phyloP scores from a whole-genome alignment of 306 rosid species.

The Pueraria montana region DNA sequence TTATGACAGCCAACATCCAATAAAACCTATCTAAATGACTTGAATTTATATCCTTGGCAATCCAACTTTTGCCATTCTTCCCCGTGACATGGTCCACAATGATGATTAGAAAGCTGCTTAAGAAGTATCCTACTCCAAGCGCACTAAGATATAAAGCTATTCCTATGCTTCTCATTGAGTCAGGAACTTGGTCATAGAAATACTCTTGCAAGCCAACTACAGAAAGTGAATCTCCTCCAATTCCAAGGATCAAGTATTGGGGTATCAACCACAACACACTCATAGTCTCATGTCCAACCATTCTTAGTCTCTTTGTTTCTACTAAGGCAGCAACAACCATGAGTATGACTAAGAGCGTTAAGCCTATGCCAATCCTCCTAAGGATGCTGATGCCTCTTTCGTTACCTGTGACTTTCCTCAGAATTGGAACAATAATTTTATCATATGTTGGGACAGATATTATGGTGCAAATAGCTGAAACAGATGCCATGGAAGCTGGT shows the following conservation, averaged over 20 bases:
- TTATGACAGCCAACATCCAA: slow-evolving; percentile 51
- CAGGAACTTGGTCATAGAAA: slow-evolving; percentile 66
- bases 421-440: slow-evolving; percentile 51
- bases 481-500: slow-evolving; percentile 56
- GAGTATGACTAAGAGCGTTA: slow-evolving; percentile 17
- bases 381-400: slow-evolving; percentile 67
- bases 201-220: slow-evolving; percentile 61
- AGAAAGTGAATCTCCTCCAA: slow-evolving; percentile 50
- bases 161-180: slow-evolving; percentile 65
- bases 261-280: slow-evolving; percentile 64
- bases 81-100: slow-evolving; percentile 57
- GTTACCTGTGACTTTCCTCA: slow-evolving; percentile 52
- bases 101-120: slow-evolving; percentile 55
- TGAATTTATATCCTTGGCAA: slow-evolving; percentile 53
- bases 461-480: slow-evolving; percentile 44
- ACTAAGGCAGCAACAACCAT: slow-evolving; percentile 56
- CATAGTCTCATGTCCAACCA: neutral
- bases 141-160: slow-evolving; percentile 60
- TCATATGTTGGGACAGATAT: slow-evolving; percentile 50
- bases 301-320: slow-evolving; percentile 55
- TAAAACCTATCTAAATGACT: slow-evolving; percentile 61
- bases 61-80: slow-evolving; percentile 56
- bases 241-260: slow-evolving; percentile 51
- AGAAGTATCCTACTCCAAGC: slow-evolving; percentile 57
- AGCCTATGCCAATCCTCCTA: slow-evolving; percentile 57